Evolutionary conservation across 768 basidiomycete genomes (phyloP).

Genomic region (Dacryopinax spathularia): DNA sequence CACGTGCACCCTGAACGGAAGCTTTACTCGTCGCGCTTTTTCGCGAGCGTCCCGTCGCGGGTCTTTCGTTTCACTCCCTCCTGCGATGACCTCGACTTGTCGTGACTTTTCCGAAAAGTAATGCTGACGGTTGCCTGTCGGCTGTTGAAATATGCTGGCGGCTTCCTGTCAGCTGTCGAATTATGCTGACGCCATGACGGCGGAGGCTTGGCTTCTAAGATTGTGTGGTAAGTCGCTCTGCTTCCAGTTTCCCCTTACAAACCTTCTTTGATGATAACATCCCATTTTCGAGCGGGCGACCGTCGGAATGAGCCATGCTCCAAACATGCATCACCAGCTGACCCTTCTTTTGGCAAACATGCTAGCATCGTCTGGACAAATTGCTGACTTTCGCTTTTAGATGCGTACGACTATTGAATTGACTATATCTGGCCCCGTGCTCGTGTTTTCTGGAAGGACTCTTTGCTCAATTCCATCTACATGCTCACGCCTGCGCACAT

Average conservation of each 20-base stretch:
- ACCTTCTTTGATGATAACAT: conserved; percentile 1
- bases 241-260: not conserved
- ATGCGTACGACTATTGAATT: too few relatives aligned
- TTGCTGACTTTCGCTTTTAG: not conserved
- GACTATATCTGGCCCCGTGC: too few relatives aligned
- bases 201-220: too few relatives aligned
- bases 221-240: not conserved
- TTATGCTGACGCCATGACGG: too few relatives aligned
- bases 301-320: conserved; percentile 3
- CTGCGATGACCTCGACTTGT: too few relatives aligned
- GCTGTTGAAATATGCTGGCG: too few relatives aligned
- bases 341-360: not conserved
- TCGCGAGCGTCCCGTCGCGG: not conserved
- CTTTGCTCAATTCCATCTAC: too few relatives aligned
- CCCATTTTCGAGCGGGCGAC: conserved; percentile 4
- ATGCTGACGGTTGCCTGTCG: too few relatives aligned
- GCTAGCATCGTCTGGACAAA: not conserved
- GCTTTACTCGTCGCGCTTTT: not conserved
- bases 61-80: not conserved
- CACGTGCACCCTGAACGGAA: not conserved
- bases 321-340: conserved; percentile 4
- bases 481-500: too few relatives aligned
- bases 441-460: too few relatives aligned
- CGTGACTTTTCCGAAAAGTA: too few relatives aligned
- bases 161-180: too few relatives aligned